Percentiles rank a stretch among this genome's conserved stretches.
These are phyloP conservation scores for Nigrograna mackinnonii DNA, from an alignment of 2,329 filamentous ascomycete genomes.

Conservation along the genomic window DNA sequence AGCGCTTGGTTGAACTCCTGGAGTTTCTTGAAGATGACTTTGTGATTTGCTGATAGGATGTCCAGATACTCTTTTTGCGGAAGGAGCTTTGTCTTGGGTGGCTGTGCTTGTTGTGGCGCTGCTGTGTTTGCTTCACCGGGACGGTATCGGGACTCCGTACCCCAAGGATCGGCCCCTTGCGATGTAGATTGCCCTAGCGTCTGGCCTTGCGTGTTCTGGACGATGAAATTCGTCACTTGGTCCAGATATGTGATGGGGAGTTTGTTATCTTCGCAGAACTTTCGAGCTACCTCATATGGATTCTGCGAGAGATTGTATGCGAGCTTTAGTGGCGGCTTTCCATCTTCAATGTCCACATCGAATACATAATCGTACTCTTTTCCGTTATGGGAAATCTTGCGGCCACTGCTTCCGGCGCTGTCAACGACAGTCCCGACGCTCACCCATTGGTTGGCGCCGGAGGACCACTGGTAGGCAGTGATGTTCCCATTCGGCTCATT, in stretches of 20 bases:
- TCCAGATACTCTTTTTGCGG: constrained; percentile 80
- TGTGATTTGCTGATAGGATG: constrained; percentile 72
- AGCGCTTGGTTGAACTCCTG: constrained; percentile 74
- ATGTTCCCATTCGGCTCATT: constrained; percentile 78
- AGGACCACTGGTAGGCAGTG: constrained; percentile 87
- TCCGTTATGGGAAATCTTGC: constrained; percentile 68
- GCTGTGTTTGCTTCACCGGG: constrained; percentile 65
- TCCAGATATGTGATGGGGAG: constrained; percentile 86
- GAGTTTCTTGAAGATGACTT: constrained; percentile 76
- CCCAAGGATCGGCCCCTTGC: constrained; percentile 71
- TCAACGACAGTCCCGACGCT: constrained; percentile 95
- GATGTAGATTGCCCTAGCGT: constrained; percentile 67
- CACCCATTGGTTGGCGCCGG: constrained; percentile 69
- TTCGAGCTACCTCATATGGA: constrained; percentile 87
- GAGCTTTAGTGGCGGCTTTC: constrained; percentile 89
- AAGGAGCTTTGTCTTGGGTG: constrained; percentile 61
- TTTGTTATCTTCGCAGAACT: constrained; percentile 88
- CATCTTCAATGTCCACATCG: constrained; percentile 94
- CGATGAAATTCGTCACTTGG: constrained; percentile 90
- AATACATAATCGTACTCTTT: constrained; percentile 96
- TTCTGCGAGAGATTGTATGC: constrained; percentile 93
- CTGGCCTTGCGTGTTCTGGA: constrained; percentile 84
- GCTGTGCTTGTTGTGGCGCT: constrained; percentile 34
- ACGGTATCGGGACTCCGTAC: constrained; percentile 76
- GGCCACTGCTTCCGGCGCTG: constrained; percentile 77